These are phyloP conservation scores for Penicillium antarcticum DNA, from an alignment of 495 filamentous ascomycete genomes.

Conservation along the genomic window DNA sequence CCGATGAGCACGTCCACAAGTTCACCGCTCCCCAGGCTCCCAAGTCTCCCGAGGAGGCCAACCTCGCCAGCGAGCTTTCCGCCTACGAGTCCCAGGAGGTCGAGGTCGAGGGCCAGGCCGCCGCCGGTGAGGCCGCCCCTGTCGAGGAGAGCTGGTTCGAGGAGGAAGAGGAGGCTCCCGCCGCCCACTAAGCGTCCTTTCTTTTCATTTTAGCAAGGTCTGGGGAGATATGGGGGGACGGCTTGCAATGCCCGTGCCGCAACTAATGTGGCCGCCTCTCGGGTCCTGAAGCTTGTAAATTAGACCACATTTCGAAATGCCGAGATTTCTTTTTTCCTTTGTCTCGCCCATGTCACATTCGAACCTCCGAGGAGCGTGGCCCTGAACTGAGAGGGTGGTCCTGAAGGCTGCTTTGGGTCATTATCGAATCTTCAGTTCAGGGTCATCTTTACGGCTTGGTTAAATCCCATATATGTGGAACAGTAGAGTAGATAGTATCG, in stretches of 20 bases:
- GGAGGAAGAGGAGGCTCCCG: slow-evolving; percentile 56
- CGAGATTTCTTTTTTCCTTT: slow-evolving; percentile 26
- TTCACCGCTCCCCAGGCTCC: slow-evolving; percentile 78
- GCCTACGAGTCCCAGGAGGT: slow-evolving; percentile 89
- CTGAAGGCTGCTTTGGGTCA: neutral
- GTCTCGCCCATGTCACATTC: neutral
- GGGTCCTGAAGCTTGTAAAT: slow-evolving; percentile 45
- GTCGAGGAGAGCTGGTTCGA: slow-evolving; percentile 72
- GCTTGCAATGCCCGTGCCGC: slow-evolving; percentile 21
- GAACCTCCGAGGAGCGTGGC: neutral
- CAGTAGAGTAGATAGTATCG: neutral
- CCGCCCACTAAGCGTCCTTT: slow-evolving; percentile 41
- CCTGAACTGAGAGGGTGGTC: neutral
- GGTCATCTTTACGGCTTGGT: neutral
- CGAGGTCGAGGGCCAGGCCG: slow-evolving; percentile 85
- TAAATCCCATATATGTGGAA: neutral
- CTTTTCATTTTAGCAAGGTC: slow-evolving; percentile 27
- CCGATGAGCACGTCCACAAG: slow-evolving; percentile 87
- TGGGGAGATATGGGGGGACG: slow-evolving; percentile 30
- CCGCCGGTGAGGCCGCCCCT: slow-evolving; percentile 51
- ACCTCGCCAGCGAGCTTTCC: slow-evolving; percentile 85
- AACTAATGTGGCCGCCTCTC: slow-evolving; percentile 28
- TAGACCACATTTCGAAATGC: slow-evolving; percentile 41
- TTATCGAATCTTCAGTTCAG: neutral
- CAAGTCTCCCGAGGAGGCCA: slow-evolving; percentile 83